phyloP scores from a whole-genome alignment of 805 yeast species.

The Yamadazyma akitaensis region DNA sequence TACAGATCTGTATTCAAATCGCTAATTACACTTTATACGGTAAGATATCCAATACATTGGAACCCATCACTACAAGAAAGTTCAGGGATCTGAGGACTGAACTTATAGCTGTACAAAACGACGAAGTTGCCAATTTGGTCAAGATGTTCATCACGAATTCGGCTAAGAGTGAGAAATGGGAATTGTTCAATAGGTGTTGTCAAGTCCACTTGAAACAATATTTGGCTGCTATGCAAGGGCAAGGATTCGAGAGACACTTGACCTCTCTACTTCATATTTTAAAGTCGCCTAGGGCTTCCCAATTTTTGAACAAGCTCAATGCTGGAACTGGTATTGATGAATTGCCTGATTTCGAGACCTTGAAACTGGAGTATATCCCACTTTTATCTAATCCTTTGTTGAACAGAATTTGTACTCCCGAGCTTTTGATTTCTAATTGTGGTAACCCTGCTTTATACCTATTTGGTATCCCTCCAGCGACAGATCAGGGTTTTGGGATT shows the following conservation, averaged over 20 bases:
- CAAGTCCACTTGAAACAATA: conserved; percentile 48
- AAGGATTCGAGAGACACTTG: conserved; percentile 72
- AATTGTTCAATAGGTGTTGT: conserved; percentile 49
- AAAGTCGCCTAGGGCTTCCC: conserved; percentile 38
- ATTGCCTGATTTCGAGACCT: conserved; percentile 19
- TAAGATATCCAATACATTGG: conserved; percentile 45
- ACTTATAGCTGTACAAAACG: conserved; percentile 62
- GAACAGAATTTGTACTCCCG: conserved; percentile 34
- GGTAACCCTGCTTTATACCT: conserved; percentile 85
- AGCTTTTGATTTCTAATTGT: conserved; percentile 69
- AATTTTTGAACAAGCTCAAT: conserved; percentile 42
- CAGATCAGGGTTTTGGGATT: conserved; percentile 88
- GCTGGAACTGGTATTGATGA: conserved; percentile 34
- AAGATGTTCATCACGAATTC: conserved; percentile 63
- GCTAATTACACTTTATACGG: conserved; percentile 57
- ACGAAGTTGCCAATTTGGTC: conserved; percentile 46
- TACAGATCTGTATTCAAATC: conserved; percentile 52
- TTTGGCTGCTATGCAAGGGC: conserved; percentile 53
- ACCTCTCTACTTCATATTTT: conserved; percentile 59
- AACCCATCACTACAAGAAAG: conserved; percentile 64
- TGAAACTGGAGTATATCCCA: conserved; percentile 20
- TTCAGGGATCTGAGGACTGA: conserved; percentile 71
- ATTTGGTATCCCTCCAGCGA: conserved; percentile 91
- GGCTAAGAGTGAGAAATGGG: conserved; percentile 46
- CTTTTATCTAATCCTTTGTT: conserved; percentile 32